phyloP scores from a whole-genome alignment of 352 stramenopile species.

The Thalassiosira allenii region DNA sequence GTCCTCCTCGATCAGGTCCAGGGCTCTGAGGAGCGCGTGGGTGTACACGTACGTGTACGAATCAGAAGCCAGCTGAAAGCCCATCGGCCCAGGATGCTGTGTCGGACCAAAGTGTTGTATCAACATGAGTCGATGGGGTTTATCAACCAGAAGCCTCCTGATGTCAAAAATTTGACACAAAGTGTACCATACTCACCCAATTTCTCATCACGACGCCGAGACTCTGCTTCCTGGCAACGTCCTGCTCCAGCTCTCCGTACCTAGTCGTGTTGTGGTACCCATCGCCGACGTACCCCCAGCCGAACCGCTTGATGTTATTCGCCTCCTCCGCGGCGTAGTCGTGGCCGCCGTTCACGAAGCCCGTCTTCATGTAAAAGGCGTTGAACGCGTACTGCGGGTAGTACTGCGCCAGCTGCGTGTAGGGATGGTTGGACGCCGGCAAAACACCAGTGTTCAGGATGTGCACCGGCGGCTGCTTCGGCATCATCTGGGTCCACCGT shows the following conservation, averaged over 20 bases:
- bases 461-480: slow-evolving; percentile 49
- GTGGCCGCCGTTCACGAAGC: slow-evolving; percentile 44
- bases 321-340: slow-evolving; percentile 57
- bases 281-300: slow-evolving; percentile 56
- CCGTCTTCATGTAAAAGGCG: slow-evolving; percentile 55
- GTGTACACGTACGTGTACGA: slow-evolving; percentile 62
- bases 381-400: slow-evolving; percentile 61
- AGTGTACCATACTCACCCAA: slow-evolving; percentile 23
- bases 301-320: slow-evolving; percentile 48
- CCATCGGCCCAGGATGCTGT: slow-evolving; percentile 57
- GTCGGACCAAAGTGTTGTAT: neutral
- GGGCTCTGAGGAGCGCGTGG: slow-evolving; percentile 50
- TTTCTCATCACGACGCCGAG: slow-evolving; percentile 58
- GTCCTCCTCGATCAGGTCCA: slow-evolving; percentile 58
- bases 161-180: too few relatives aligned
- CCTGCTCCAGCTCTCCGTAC: slow-evolving; percentile 50
- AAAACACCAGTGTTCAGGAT: slow-evolving; percentile 39
- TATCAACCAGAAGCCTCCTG: too few relatives aligned
- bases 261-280: slow-evolving; percentile 62
- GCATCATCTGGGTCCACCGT: slow-evolving; percentile 59
- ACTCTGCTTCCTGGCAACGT: slow-evolving; percentile 43
- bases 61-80: slow-evolving; percentile 58
- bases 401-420: slow-evolving; percentile 32
- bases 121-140: too few relatives aligned
- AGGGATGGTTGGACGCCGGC: neutral